phyloP scores from a whole-genome alignment of 2,329 filamentous ascomycete genomes.

The Penicillium sp. region DNA sequence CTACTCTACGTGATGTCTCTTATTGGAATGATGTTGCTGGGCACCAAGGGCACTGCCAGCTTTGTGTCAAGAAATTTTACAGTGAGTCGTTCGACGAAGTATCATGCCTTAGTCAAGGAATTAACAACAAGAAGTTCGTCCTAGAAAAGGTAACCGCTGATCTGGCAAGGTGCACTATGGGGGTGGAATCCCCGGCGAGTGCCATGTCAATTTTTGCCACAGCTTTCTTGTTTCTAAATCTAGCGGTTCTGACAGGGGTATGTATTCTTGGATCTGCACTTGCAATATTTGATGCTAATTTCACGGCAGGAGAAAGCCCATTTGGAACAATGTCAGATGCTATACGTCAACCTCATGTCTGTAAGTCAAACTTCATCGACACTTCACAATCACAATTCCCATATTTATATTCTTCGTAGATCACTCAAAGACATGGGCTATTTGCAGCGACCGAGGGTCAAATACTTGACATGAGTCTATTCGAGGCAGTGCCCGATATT shows the following conservation, averaged over 20 bases:
- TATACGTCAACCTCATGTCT: slow-evolving; percentile 52
- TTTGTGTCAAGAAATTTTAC: slow-evolving; percentile 51
- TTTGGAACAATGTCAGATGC: slow-evolving; percentile 50
- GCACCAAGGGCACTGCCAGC: slow-evolving; percentile 50
- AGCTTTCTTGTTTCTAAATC: slow-evolving; percentile 48
- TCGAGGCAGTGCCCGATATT: slow-evolving; percentile 44
- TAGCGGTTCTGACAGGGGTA: slow-evolving; percentile 50
- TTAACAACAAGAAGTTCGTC: slow-evolving; percentile 20
- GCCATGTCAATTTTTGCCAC: slow-evolving; percentile 50
- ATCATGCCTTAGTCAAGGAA: neutral
- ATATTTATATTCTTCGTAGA: slow-evolving; percentile 21
- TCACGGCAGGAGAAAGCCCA: slow-evolving; percentile 38
- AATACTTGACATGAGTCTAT: slow-evolving; percentile 40
- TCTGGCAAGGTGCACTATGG: slow-evolving; percentile 43
- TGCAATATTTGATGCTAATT: slow-evolving; percentile 5
- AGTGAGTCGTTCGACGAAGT: slow-evolving; percentile 17
- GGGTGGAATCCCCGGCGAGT: slow-evolving; percentile 39
- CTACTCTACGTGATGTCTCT: slow-evolving; percentile 54
- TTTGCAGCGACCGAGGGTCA: slow-evolving; percentile 50
- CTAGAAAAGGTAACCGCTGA: slow-evolving; percentile 44
- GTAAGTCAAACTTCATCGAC: slow-evolving; percentile 17
- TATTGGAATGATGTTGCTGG: slow-evolving; percentile 52
- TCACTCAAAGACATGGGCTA: slow-evolving; percentile 51
- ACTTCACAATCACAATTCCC: neutral
- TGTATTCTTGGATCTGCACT: neutral